Evolutionary conservation across 2,329 filamentous ascomycete genomes (phyloP), one percentile per base, ranked within the genome.

Genomic region (Ophiostoma novo-ulmi): DNA sequence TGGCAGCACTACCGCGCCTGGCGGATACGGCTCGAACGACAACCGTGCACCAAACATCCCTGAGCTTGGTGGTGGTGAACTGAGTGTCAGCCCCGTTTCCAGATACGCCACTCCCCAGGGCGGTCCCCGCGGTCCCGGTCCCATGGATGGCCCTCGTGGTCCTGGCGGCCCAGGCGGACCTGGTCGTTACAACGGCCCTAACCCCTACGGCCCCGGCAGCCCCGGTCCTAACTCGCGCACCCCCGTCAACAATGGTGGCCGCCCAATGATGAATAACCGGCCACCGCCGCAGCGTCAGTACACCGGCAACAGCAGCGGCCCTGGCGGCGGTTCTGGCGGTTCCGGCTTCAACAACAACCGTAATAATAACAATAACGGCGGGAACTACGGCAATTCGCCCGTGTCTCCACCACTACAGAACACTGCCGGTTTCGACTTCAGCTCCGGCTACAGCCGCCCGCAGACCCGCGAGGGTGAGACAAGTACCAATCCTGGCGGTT

Each of bases 201-300:
- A 22, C 65, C 65, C 38, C 7, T 48, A 44, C 39, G 39, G 39
- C 20, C 35, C 35, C 2, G 8, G 8, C 36, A 26, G 64, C 38
- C 64, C 65, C 39, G 64, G 64, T 17, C 36, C 64, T 14, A 67
- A 69, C 38, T 58, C 52, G n/a, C 52, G 52, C 8, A 63, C 22
- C 13, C 36, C 68, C 31, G 41, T 35, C 22, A 71, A 52, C 13
- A 44, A 31, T 39, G 14, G 11, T 22, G 64, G 36, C 44, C 48
- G 68, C 4, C 52, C 65, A 3, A 48, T 68, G 38, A 31, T 70
- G 61, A 71, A 70, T 64, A 68, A 26, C 69, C 71, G 70, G n/a
- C 55, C 70, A 3, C 78, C 78, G 6, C 77, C 80, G 6, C 75
- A 76, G 52, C 77, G 80, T n/a, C 78, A 80, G 65, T 81, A 81